Percentiles rank a stretch among this genome's conserved stretches.
phyloP scores from a whole-genome alignment of 2,329 filamentous ascomycete species.

The Fusarium sp. region DNA sequence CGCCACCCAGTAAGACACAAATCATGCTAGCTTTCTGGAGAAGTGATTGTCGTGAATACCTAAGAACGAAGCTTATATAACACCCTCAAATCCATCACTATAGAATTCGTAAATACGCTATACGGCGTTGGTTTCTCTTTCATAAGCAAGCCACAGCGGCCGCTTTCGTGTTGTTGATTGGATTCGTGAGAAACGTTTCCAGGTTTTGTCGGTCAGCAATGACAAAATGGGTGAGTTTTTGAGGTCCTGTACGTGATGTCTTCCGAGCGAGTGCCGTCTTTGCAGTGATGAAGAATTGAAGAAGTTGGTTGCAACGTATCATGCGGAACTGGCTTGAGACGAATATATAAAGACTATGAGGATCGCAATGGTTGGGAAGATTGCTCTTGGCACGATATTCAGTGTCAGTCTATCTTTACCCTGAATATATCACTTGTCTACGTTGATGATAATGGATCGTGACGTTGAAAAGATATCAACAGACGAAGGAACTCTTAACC shows the following conservation, averaged over 20 bases:
- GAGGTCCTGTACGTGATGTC: neutral
- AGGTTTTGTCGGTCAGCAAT: neutral
- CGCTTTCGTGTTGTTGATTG: conserved; percentile 4
- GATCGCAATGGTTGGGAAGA: neutral
- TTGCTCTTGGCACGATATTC: neutral
- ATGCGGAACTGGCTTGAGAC: neutral
- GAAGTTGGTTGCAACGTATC: neutral
- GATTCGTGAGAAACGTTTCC: neutral
- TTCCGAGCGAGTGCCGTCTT: neutral
- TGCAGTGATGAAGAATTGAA: neutral
- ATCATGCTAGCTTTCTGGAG: neutral
- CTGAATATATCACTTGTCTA: neutral
- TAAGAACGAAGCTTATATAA: neutral
- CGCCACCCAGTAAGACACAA: neutral
- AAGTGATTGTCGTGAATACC: neutral
- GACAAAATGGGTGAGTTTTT: neutral
- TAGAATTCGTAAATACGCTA: neutral
- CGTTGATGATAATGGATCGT: conserved; percentile 32
- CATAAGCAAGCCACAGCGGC: conserved; percentile 5
- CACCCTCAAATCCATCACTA: neutral
- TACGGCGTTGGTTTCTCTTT: neutral
- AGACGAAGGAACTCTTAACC: conserved; percentile 9
- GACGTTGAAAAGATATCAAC: conserved; percentile 44
- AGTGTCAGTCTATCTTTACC: neutral
- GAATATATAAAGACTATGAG: conserved; percentile 13